Evolutionary conservation across 1,284 basidiomycete genomes (phyloP), one percentile per base, ranked within the genome.

Genomic region (Trametes polyzona): DNA sequence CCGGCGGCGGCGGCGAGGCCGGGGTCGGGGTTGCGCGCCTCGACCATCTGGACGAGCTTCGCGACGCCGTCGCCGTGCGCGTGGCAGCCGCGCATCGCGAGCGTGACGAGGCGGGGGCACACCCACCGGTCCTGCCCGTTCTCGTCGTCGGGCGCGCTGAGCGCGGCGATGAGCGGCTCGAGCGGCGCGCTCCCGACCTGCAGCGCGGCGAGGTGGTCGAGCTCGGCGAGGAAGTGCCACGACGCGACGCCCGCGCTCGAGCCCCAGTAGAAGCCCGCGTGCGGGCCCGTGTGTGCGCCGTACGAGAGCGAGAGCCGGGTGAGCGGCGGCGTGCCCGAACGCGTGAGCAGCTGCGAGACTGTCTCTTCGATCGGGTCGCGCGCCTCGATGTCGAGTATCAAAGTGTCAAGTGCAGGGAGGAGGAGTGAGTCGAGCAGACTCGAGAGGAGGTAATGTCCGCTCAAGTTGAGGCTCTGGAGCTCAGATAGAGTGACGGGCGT

Each of bases 361-460:
- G 78, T 78, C 40, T 90, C 87, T 65, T 90, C 88, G 55, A 88
- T 78, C 0, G 86, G 80, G 58, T 88, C 86, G 32, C 87, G 80
- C 0, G 82, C 77, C 68, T 88, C 87, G 58, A 89, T 81, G 67
- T 89, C 86, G 49, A 90, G 73, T 4, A 77, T 80, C 11, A 91
- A 78, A 16, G 75, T 69, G 21, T 78, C 78, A 33, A 91, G 73
- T 2, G 71, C 65, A 0, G 88, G 88, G 9, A 85, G 73, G 12
- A 78, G 71, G 29, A 91, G 77, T 1, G 77, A 78, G 44, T 90
- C 87, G n/a, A 86, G 70, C 10, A 91, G 78, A 55, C 77, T 77
- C 3, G 78, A 73, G 61, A 91, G 78, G n/a, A 83, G 77, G 61
- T 81, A 83, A 65, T 88, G 84, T 0, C 88, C 88, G 3, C 86